These are phyloP conservation scores for Verticillium alfalfae DNA, from an alignment of 2,329 filamentous ascomycete species.

Conservation along the genomic window DNA sequence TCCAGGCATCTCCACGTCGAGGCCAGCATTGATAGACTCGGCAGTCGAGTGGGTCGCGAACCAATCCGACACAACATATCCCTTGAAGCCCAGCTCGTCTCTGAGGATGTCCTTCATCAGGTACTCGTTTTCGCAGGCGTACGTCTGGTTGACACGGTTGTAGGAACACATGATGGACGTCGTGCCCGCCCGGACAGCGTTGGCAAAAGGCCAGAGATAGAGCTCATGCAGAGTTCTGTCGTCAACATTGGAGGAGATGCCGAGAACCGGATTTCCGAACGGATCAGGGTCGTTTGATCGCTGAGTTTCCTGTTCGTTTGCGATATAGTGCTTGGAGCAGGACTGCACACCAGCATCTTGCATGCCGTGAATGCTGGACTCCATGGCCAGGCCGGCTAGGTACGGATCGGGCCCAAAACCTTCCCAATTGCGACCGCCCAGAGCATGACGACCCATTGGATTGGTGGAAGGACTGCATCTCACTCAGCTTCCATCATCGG, in stretches of 20 bases:
- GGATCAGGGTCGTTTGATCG: constrained; percentile 40
- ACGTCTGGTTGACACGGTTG: constrained; percentile 45
- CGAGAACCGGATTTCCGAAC: constrained; percentile 41
- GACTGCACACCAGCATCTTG: constrained; percentile 53
- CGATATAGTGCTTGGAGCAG: constrained; percentile 49
- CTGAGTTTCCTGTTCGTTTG: constrained; percentile 59
- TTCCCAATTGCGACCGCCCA: constrained; percentile 70
- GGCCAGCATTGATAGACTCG: constrained; percentile 25
- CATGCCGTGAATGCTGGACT: constrained; percentile 71
- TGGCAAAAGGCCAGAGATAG: constrained; percentile 82
- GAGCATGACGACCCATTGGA: constrained; percentile 39
- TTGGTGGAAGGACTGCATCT: constrained; percentile 44
- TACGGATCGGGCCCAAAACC: constrained; percentile 66
- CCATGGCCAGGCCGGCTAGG: constrained; percentile 70
- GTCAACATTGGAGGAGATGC: constrained; percentile 32
- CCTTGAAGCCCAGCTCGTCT: constrained; percentile 43
- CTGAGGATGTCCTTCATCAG: constrained; percentile 40
- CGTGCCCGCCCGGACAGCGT: constrained; percentile 73
- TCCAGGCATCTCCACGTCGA: constrained; percentile 35
- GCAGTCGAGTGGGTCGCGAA: constrained; percentile 35
- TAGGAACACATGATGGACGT: constrained; percentile 86
- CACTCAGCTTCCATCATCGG: too few relatives aligned
- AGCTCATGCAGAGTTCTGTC: constrained; percentile 69
- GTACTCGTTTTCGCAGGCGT: constrained; percentile 40
- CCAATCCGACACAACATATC: constrained; percentile 39